Conservation (phyloP, 2,329 filamentous ascomycete species). For the Aspergillus costaricaensis region DNA sequence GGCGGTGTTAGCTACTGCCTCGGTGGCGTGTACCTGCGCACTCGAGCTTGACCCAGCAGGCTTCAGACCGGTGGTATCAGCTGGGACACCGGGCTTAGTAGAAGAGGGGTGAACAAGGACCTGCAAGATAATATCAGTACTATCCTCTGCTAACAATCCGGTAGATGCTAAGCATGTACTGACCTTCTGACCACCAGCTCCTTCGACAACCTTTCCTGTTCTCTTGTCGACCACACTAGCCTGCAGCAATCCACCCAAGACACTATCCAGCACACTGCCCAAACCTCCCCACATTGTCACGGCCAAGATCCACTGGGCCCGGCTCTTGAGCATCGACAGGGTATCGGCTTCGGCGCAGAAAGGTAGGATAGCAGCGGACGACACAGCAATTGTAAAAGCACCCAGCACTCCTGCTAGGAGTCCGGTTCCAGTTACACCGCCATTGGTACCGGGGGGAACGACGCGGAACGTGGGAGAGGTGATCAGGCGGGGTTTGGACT, state of each 20-base stretch:
- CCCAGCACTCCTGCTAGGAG: slow-evolving; percentile 73
- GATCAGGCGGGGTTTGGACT: slow-evolving; percentile 75
- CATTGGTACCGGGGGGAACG: slow-evolving; percentile 90
- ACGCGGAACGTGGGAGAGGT: slow-evolving; percentile 73
- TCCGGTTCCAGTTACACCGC: slow-evolving; percentile 78
- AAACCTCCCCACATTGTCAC: slow-evolving; percentile 72
- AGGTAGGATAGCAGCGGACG: slow-evolving; percentile 68
- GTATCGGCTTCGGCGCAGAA: slow-evolving; percentile 54
- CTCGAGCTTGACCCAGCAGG: slow-evolving; percentile 21
- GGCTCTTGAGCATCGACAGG: slow-evolving; percentile 47
- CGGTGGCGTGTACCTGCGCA: slow-evolving; percentile 29
- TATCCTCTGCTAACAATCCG: not conserved
- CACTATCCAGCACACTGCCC: slow-evolving; percentile 82
- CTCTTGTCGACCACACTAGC: slow-evolving; percentile 81
- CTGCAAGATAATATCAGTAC: slow-evolving; percentile 19
- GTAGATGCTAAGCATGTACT: slow-evolving; percentile 18
- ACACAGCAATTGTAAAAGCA: slow-evolving; percentile 68
- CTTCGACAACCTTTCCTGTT: slow-evolving; percentile 86
- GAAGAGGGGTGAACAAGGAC: slow-evolving; percentile 41
- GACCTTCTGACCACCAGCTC: slow-evolving; percentile 69
- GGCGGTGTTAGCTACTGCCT: slow-evolving; percentile 34
- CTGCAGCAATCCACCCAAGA: slow-evolving; percentile 83
- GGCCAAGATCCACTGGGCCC: slow-evolving; percentile 50
- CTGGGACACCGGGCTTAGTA: slow-evolving; percentile 22
- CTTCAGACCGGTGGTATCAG: slow-evolving; percentile 9